Evolutionary conservation across 1,284 basidiomycete genomes (phyloP), one percentile per base, ranked within the genome.

Genomic region (Puccinia novopanici): DNA sequence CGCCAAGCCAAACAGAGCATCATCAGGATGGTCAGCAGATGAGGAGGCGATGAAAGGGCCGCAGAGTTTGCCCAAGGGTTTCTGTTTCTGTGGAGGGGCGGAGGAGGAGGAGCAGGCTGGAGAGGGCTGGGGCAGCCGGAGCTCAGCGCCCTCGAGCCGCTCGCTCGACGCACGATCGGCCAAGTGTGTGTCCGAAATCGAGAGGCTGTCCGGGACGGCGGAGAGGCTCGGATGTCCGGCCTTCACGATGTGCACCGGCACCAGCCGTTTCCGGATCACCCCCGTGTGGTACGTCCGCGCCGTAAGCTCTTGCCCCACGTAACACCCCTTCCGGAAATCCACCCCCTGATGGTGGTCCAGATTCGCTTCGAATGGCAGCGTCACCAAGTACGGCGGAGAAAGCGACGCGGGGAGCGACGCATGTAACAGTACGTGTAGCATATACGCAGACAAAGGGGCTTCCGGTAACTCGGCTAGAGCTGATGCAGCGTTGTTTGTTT

Each of bases 241-340:
- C 10, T 82, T 63, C 63, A 81, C 84, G 8, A 93, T 86, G 8
- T 88, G 84, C 0, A 98, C 89, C 2, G 95, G 95, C 10, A 96
- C 87, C 67, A 96, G 92, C 24, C 97, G 91, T 86, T 99, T 99
- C 80, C 97, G 89, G 37, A 98, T 88, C 19, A 93, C 90, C 9
- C 97, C 97, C 0, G 93, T 98, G 85, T 98, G 94, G 85, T 97
- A 96, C 30, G 96, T 98, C 42, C 97, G 90, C 2, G 98, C 95
- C 0, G 96, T 98, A 57, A 99, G 88, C 84, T 99, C 97, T 87
- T 99, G 97, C 3, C 97, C 97, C 1, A 99, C 91, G 85, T 98
- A 99, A 86, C 97, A 99, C 8, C 97, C 97, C 87, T 99, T 99
- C 71, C 93, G 89, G 86, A 98, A 98, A 86, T 98, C 95, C 84